Evolutionary conservation across 495 filamentous ascomycete species (phyloP), one percentile per base, ranked within the genome.

Genomic region (Penicillium lagena): DNA sequence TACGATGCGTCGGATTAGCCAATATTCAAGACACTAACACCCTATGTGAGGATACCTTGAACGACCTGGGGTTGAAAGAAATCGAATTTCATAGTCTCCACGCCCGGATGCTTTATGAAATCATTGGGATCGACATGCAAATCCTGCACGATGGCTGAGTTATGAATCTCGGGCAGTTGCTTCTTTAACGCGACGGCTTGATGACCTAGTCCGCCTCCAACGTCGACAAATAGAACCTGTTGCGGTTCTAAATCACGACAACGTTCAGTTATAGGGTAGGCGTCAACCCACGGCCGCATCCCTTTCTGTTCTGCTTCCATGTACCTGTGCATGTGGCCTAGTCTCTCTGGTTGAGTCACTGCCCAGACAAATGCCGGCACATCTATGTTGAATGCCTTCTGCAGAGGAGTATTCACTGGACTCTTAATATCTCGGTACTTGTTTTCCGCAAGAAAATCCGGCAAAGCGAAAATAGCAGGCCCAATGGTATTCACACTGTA

Each of bases 141-240:
- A 48, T 81, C 78, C 45, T 80, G 72, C 1, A 77, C 43, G 7
- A 79, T 51, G 12, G 80, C 54, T 6, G 53, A 49, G 0, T 67
- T 69, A 1, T 58, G 42, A 0, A 72, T 35, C 7, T 61, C 15
- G 0, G 68, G 69, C 17, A 55, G 57, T 35, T 49, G 59, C 28
- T 64, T 44, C 37, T 58, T 61, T 41, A 78, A 61, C 2, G 50
- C 59, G 12, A 54, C 51, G 32, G 59, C 58, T 35, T 76, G 68
- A 29, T 77, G 68, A 14, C 76, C 76, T n/a, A 68, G 54, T 2
- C 64, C 56, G 15, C 74, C 72, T 11, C 72, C 76, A 7, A 77
- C 54, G 41, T 79, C 69, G 8, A 79, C 69, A 39, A 71, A 60
- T 8, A 73, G 37, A 17, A 40, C 33, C 12, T 47, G 22, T 13